Percentiles rank a stretch among this genome's conserved stretches.
Conservation (phyloP, 805 yeast species). For the Kluyveromyces dobzhanskii region DNA sequence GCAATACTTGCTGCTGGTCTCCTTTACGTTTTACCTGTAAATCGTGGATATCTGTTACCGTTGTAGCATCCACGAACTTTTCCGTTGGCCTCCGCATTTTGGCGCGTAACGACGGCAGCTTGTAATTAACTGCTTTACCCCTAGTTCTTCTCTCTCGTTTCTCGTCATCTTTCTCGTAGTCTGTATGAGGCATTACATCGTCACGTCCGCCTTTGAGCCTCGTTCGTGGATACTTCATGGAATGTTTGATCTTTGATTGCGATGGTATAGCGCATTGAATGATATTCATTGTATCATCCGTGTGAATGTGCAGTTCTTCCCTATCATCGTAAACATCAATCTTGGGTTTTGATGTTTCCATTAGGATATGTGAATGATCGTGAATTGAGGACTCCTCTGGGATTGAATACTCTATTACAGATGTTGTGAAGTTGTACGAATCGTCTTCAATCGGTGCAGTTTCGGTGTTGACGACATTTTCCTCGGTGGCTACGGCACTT, state of each 20-base stretch:
- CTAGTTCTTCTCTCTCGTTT: conserved; percentile 40
- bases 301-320: neutral
- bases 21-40: conserved; percentile 19
- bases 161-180: conserved; percentile 13
- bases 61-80: conserved; percentile 53
- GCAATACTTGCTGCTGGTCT: neutral
- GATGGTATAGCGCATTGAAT: conserved; percentile 13
- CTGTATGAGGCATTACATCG: conserved; percentile 32
- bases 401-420: conserved; percentile 26
- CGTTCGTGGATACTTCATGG: conserved; percentile 25
- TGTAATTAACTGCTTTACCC: conserved; percentile 54
- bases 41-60: conserved; percentile 29
- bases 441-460: conserved; percentile 1
- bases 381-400: conserved; percentile 21
- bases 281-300: conserved; percentile 3
- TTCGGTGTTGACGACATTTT: neutral
- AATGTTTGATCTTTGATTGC: conserved; percentile 22
- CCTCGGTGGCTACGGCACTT: neutral
- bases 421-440: conserved; percentile 21
- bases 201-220: conserved; percentile 28
- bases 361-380: neutral
- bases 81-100: conserved; percentile 63
- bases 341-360: conserved; percentile 4
- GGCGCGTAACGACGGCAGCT: conserved; percentile 55
- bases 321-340: conserved; percentile 7